phyloP scores from a whole-genome alignment of 2,329 filamentous ascomycete genomes.

The Ophidiomyces ophidiicola region DNA sequence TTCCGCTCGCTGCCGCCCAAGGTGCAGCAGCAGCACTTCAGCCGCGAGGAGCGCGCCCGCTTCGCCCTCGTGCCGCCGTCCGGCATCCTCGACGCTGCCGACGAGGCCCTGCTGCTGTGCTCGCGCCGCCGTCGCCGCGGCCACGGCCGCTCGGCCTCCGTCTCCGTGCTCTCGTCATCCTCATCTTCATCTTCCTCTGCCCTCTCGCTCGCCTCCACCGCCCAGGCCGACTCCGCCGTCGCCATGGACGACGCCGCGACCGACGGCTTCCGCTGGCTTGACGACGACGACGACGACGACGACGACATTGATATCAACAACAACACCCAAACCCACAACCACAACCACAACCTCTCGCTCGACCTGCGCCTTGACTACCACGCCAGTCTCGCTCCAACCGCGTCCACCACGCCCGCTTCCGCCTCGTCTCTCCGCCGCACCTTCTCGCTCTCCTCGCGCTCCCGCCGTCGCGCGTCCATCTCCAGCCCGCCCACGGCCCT shows the following conservation, averaged over 20 bases:
- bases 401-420: conserved; percentile 19
- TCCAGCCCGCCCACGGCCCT: conserved; percentile 31
- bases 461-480: conserved; percentile 41
- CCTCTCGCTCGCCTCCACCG: conserved; percentile 16
- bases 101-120: conserved; percentile 48
- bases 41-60: conserved; percentile 56
- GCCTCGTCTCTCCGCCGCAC: conserved; percentile 51
- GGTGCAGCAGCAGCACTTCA: conserved; percentile 57
- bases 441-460: conserved; percentile 56
- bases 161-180: conserved; percentile 10
- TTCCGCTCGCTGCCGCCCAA: conserved; percentile 61
- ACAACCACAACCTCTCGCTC: no score
- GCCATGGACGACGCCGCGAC: conserved; percentile 46
- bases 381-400: conserved; percentile 43
- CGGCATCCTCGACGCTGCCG: conserved; percentile 45
- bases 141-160: no score
- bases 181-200: conserved; percentile 16
- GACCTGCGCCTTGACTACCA: conserved; percentile 62
- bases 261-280: conserved; percentile 61
- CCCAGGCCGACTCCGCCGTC: conserved; percentile 23
- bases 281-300: conserved; percentile 62
- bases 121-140: no score
- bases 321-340: no score
- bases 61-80: conserved; percentile 41
- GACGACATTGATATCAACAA: no score